Evolutionary conservation across 176 grass and related monocot species (phyloP), one percentile per base, ranked within the genome.

Genomic region (Oryza australiensis): DNA sequence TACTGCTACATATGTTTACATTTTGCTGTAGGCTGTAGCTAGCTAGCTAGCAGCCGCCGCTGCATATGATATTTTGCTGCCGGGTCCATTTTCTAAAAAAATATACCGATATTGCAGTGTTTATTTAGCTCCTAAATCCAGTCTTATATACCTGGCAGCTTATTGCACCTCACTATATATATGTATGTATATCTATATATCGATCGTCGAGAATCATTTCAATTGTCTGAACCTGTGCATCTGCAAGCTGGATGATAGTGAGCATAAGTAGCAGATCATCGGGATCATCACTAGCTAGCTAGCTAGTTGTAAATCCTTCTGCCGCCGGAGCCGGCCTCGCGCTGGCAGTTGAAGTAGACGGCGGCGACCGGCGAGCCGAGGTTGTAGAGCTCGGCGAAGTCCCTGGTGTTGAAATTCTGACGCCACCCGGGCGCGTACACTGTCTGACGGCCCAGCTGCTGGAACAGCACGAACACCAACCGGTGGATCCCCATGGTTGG

Each of bases 271-370:
- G 35, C 1, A 37, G 35, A 37, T 37, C 35, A n/a, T n/a, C 3
- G 35, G 35, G 35, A 37, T 37, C 35, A 37, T 37, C 35, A 7
- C 1, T 32, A 3, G 3, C 32, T 32, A 3, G 1, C 3, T 64
- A 5, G 12, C 70, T 45, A 66, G 24, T 13, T 11, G 77, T 89
- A 89, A 26, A 84, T 72, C 86, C 90, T 89, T 70, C 94, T 84
- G 3, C 88, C 90, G 1, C 94, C 94, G 13, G 88, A 97, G 57
- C 94, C 91, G 0, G 86, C 80, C 91, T 97, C 91, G 7, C 94
- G 89, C 77, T 97, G 94, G 79, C 94, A 93, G 70, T 93, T 91
- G 77, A 93, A 97, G 84, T 85, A 97, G 29, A 80, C 64, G 76
- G 88, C 88, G 20, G 88, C 86, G 72, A 91, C 83, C 0, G 90